Evolutionary conservation across 2,329 filamentous ascomycete genomes (phyloP).

Genomic region (Aspergillus fischeri): DNA sequence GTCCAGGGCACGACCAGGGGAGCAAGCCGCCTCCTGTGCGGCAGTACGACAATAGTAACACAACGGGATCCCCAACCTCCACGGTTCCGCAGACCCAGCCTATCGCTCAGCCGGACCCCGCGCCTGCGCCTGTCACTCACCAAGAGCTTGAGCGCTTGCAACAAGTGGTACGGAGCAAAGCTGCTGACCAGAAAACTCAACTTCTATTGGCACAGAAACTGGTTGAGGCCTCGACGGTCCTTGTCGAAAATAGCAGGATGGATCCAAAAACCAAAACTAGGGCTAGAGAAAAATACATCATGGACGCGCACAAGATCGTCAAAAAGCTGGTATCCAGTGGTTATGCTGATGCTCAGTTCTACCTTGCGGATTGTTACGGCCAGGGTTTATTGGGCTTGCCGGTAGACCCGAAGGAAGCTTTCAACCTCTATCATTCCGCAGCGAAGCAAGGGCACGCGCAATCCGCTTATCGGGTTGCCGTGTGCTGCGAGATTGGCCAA

Average conservation of each 20-base stretch:
- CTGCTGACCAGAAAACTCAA: conserved; percentile 67
- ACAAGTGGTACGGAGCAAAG: conserved; percentile 63
- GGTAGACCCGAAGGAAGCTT: conserved; percentile 85
- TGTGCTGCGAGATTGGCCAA: conserved; percentile 93
- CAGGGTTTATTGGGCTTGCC: conserved; percentile 74
- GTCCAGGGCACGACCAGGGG: conserved; percentile 46
- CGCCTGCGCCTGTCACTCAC: conserved; percentile 61
- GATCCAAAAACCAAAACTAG: conserved; percentile 61
- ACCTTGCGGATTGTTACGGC: conserved; percentile 83
- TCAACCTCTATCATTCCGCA: conserved; percentile 86
- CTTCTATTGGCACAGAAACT: conserved; percentile 76
- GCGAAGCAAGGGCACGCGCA: conserved; percentile 83
- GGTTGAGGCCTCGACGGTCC: conserved; percentile 74
- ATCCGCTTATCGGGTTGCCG: conserved; percentile 88
- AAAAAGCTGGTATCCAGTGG: conserved; percentile 76
- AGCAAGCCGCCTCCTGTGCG: conserved; percentile 50
- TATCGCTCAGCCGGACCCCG: conserved; percentile 10
- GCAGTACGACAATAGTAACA: conserved; percentile 44
- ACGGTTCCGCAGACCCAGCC: conserved; percentile 21
- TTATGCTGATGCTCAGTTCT: conserved; percentile 87
- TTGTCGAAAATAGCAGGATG: conserved; percentile 69
- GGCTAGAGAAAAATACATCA: conserved; percentile 74
- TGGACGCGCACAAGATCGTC: conserved; percentile 83
- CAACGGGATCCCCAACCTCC: conserved; percentile 30
- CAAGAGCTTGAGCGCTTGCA: conserved; percentile 75